Base-by-base conservation (phyloP, 164 flowering plant species). In the Protea cynaroides region DNA sequence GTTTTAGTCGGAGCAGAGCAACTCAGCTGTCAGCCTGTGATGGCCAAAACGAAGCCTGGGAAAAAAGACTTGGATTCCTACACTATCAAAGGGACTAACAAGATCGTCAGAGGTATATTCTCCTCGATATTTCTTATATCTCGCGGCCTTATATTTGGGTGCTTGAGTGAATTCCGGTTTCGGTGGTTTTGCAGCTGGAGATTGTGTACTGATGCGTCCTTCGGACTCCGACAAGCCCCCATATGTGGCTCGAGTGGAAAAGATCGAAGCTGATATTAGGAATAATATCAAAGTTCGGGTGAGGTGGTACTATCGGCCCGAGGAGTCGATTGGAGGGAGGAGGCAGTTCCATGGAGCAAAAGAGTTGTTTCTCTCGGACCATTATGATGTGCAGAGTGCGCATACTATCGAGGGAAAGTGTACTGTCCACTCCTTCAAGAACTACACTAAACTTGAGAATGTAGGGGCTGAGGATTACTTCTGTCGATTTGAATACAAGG, bases 331-430 rank as follows among this genome's bases (percentile, higher is more conserved):
- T 15, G 92, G 92, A 0, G 92, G 89, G 1, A 65, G 92, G 19
- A 73, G 87, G 61, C 92, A 84, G 80, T 86, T 86, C 56, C 92
- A 86, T 64, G 92, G 92, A 9, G 83, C 81, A 0, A 86, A 84
- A 66, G 92, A 86, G 79, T 65, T 86, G 56, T 86, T 86, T 59
- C 62, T 86, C 21, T 86, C 92, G 0, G 92, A 86, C 64, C 92
- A 86, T 56, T 86, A 61, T 69, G 92, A 86, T 71, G 65, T 79
- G 47, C 92, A 86, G 74, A 86, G 92, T 62, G 92, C 87, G 0
- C 84, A 86, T 65, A 86, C 91, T 4, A 86, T 86, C 23, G 91
- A 86, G 67, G 91, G 88, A 52, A 86, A 86, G 72, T 86, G 91
- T 69, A 74, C 49, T 61, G 92, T 86, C 52, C 92, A 86, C 71